phyloP scores from a whole-genome alignment of 495 filamentous ascomycete species.

The Achaetomiella virescens region DNA sequence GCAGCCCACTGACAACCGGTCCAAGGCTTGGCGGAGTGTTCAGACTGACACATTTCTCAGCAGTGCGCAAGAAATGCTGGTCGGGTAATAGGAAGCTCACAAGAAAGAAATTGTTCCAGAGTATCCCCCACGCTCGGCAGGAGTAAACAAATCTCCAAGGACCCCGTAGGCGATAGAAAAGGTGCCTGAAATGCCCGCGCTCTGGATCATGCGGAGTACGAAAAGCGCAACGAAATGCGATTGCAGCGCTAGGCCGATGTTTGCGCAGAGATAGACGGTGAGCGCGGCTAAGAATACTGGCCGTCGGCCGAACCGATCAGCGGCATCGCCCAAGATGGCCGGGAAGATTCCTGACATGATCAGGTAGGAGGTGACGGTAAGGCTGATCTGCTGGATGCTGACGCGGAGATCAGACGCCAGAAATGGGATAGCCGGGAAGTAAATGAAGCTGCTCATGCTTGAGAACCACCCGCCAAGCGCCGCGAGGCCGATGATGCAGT shows the following conservation, averaged over 20 bases:
- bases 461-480: conserved; percentile 30
- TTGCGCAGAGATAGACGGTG: conserved; percentile 32
- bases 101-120: conserved; percentile 26
- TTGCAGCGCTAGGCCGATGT: conserved; percentile 47
- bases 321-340: conserved; percentile 38
- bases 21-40: conserved; percentile 37
- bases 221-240: conserved; percentile 43
- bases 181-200: conserved; percentile 33
- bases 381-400: conserved; percentile 30
- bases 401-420: conserved; percentile 24
- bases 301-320: conserved; percentile 41
- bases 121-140: conserved; percentile 44
- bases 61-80: background rate
- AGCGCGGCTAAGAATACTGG: conserved; percentile 26
- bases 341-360: conserved; percentile 24
- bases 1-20: conserved; percentile 47
- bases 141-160: conserved; percentile 42
- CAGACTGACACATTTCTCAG: too few species aligned
- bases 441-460: conserved; percentile 37
- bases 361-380: conserved; percentile 37
- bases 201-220: conserved; percentile 46
- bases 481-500: conserved; percentile 10
- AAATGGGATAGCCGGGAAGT: conserved; percentile 37
- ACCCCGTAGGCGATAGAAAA: conserved; percentile 38
- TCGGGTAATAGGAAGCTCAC: background rate